Percentiles rank a stretch among this genome's conserved stretches.
phyloP scores from a whole-genome alignment of 768 basidiomycete genomes.

The Atractiella rhizophila region DNA sequence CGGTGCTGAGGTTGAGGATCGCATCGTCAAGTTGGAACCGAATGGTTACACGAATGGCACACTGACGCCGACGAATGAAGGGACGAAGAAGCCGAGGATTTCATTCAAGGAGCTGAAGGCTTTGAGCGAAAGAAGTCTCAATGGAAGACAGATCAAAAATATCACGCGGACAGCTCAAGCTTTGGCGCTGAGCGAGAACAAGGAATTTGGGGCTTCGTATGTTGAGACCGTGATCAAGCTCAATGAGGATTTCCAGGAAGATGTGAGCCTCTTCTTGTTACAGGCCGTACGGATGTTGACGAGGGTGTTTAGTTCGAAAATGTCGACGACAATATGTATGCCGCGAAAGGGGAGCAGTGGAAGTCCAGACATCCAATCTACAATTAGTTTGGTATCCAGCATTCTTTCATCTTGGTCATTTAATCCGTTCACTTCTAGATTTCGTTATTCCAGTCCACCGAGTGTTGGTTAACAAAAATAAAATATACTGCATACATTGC shows the following conservation, averaged over 20 bases:
- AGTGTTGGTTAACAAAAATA: too few relatives aligned
- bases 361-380: too few relatives aligned
- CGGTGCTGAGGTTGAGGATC: neutral
- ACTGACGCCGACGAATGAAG: neutral
- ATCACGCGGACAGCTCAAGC: constrained; percentile 4
- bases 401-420: too few relatives aligned
- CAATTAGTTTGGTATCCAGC: too few relatives aligned
- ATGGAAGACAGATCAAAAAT: constrained; percentile 4
- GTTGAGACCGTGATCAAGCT: constrained; percentile 1
- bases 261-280: neutral
- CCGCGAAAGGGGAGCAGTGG: too few relatives aligned
- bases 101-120: neutral
- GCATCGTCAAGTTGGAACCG: neutral
- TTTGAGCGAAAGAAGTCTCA: neutral
- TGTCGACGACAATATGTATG: too few relatives aligned
- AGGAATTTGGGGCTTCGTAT: neutral
- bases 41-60: neutral
- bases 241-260: neutral
- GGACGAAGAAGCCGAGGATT: neutral
- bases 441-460: too few relatives aligned
- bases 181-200: neutral
- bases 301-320: too few relatives aligned
- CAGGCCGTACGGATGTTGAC: too few relatives aligned
- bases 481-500: too few relatives aligned
- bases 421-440: too few relatives aligned